phyloP scores from a whole-genome alignment of 2,329 filamentous ascomycete genomes.

The Claviceps pazoutovae region DNA sequence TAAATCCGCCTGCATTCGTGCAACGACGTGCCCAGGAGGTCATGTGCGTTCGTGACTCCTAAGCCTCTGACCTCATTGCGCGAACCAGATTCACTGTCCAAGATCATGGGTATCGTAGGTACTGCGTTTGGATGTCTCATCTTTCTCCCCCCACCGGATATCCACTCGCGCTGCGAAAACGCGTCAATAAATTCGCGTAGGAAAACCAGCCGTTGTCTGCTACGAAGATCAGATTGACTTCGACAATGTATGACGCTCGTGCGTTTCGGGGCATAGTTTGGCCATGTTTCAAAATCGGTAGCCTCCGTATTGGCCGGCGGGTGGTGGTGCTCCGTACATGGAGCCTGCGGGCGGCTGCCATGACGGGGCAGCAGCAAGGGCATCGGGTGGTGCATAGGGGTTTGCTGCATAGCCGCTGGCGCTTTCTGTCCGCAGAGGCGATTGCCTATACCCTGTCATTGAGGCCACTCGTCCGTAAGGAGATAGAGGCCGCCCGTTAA shows the following conservation, averaged over 20 bases:
- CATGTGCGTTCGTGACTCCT: background rate
- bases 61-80: background rate
- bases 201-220: conserved; percentile 1
- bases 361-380: conserved; percentile 9
- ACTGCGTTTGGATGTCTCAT: background rate
- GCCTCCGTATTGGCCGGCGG: conserved; percentile 22
- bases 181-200: conserved; percentile 2
- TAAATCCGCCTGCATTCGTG: too few relatives aligned
- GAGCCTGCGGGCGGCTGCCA: conserved; percentile 17
- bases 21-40: too few relatives aligned
- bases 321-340: conserved; percentile 17
- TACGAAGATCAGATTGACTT: background rate
- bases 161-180: conserved; percentile 15
- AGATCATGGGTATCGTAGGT: background rate
- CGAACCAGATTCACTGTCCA: background rate
- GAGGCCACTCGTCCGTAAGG: conserved; percentile 32
- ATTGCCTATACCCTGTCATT: conserved; percentile 34
- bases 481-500: conserved; percentile 29
- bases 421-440: conserved; percentile 35
- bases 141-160: background rate
- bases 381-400: conserved; percentile 18
- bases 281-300: conserved; percentile 18
- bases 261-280: background rate
- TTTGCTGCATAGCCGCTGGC: conserved; percentile 14
- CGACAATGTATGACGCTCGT: background rate